These are phyloP conservation scores for Incumbomyces delicatus DNA, from an alignment of 2,329 filamentous ascomycete genomes.

Conservation along the genomic window DNA sequence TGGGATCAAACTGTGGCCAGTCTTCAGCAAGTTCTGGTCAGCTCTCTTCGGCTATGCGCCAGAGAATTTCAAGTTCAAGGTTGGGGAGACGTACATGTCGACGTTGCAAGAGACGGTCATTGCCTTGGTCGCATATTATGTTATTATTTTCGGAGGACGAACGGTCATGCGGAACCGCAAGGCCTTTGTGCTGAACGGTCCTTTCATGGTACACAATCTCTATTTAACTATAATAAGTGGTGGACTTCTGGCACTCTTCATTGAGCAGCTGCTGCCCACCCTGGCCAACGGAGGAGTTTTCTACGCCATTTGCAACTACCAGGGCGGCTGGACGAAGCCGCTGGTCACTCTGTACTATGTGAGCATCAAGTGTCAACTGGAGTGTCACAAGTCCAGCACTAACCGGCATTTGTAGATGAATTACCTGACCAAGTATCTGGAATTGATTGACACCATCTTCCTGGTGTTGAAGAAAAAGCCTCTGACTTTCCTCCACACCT, in stretches of 20 bases:
- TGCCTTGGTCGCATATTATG: constrained; percentile 80
- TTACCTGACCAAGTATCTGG: constrained; percentile 96
- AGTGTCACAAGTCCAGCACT: neutral
- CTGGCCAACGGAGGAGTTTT: constrained; percentile 74
- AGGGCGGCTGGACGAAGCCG: constrained; percentile 88
- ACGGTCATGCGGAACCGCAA: constrained; percentile 82
- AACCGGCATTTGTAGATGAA: constrained; percentile 56
- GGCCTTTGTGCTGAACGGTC: constrained; percentile 73
- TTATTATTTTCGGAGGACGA: constrained; percentile 84
- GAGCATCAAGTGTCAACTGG: constrained; percentile 41
- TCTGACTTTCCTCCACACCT: constrained; percentile 96
- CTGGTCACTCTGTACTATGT: constrained; percentile 91
- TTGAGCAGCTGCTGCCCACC: constrained; percentile 83
- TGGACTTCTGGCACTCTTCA: constrained; percentile 69
- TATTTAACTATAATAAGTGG: constrained; percentile 79
- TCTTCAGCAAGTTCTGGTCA: constrained; percentile 82
- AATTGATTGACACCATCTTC: constrained; percentile 91
- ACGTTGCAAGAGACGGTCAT: constrained; percentile 73
- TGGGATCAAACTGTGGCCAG: constrained; percentile 82
- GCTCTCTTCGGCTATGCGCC: constrained; percentile 68
- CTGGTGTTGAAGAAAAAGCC: constrained; percentile 99
- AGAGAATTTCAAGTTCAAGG: constrained; percentile 74
- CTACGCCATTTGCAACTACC: constrained; percentile 65
- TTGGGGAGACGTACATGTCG: constrained; percentile 77
- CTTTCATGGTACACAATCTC: constrained; percentile 97